A percentile compares a stretch with the other conserved stretches of the same genome.
Conservation (phyloP, 306 rosid genomes). For the Crotalaria pallida region DNA sequence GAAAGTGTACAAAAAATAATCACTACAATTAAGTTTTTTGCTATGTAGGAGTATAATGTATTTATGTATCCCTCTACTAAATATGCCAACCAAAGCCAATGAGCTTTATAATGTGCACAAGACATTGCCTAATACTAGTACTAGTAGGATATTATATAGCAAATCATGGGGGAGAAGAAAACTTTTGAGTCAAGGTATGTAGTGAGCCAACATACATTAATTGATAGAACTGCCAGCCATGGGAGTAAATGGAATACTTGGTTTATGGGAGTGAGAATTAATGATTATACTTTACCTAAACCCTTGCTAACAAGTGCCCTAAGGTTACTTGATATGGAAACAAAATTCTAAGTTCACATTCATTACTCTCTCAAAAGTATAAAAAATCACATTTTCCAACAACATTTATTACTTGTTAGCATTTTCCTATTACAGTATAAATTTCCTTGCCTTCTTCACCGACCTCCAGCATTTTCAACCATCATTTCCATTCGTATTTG, state of each 20-base stretch:
- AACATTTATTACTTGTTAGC: too few species aligned
- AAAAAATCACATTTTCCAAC: too few species aligned
- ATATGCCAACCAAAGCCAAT: conserved; percentile 11
- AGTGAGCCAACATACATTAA: conserved; percentile 18
- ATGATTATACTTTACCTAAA: too few species aligned
- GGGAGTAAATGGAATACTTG: conserved; percentile 5
- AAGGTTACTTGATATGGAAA: too few species aligned
- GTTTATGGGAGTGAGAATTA: too few species aligned
- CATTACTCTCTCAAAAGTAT: too few species aligned
- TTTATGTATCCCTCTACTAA: background rate
- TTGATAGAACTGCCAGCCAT: conserved; percentile 16
- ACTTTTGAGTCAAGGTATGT: background rate
- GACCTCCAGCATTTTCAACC: background rate
- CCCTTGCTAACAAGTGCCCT: too few species aligned
- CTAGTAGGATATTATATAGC: background rate
- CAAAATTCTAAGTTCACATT: too few species aligned
- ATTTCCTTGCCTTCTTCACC: background rate
- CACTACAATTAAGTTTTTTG: background rate
- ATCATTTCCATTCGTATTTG: background rate
- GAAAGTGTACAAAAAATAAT: background rate
- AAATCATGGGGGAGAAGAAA: background rate
- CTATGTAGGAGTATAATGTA: too few species aligned
- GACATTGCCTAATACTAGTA: background rate
- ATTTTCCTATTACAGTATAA: too few species aligned
- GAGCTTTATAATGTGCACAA: conserved; percentile 15